A percentile compares a stretch with the other conserved stretches of the same genome.
phyloP scores from a whole-genome alignment of 768 basidiomycete genomes.

The Fomitopsis serialis region DNA sequence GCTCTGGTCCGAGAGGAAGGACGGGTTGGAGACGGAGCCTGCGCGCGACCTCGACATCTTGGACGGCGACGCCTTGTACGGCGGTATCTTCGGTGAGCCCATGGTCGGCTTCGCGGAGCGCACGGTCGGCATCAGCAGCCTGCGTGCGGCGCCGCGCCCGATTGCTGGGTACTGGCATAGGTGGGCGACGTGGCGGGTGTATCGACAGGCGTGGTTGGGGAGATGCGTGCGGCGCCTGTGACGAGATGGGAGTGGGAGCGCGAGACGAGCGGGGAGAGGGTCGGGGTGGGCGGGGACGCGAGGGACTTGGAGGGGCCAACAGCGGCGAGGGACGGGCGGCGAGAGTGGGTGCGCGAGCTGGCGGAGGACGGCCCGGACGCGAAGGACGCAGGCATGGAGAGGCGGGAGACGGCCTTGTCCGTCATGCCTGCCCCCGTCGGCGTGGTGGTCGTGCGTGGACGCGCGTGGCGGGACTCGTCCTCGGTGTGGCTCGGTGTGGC shows the following conservation, averaged over 20 bases:
- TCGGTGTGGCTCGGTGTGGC: not conserved
- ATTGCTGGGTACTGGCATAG: not conserved
- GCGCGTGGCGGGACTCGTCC: not conserved
- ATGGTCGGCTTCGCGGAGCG: constrained; percentile 6
- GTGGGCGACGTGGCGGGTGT: not conserved
- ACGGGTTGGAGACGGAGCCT: constrained; percentile 16
- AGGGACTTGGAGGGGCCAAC: not conserved
- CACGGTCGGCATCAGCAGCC: constrained; percentile 23
- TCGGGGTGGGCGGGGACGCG: not conserved
- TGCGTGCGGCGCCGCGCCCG: not conserved
- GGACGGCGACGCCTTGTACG: constrained; percentile 11
- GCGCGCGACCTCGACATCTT: constrained; percentile 17
- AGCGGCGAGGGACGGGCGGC: not conserved
- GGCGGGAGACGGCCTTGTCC: not conserved
- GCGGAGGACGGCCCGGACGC: not conserved
- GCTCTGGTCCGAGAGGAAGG: constrained; percentile 10
- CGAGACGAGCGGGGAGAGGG: not conserved
- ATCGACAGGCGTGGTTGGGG: not conserved
- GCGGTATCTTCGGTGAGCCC: constrained; percentile 7
- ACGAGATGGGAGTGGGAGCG: not conserved
- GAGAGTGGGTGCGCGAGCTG: not conserved
- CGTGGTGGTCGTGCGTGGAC: not conserved
- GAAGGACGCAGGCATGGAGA: not conserved
- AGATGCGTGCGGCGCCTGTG: not conserved
- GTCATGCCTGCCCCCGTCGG: not conserved